Evolutionary conservation across 2,329 filamentous ascomycete species (phyloP).

Genomic region (Fusarium ramigenum): DNA sequence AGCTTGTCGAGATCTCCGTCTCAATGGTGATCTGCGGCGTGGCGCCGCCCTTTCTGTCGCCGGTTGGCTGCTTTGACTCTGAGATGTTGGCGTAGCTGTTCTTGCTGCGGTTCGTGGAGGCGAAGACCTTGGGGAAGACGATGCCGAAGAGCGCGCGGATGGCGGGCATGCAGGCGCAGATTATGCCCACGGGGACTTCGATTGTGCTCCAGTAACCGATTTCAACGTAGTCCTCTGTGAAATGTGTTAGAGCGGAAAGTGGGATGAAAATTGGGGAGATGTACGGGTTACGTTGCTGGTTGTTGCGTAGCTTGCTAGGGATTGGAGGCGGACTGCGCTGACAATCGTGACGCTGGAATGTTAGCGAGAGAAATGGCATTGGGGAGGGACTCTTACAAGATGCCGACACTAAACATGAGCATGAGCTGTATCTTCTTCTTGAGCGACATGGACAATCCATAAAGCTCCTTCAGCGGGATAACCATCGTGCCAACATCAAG

Average conservation of each 20-base stretch:
- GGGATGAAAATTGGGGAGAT: rapidly evolving
- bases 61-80: neutral
- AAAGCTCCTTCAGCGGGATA: slow-evolving; percentile 9
- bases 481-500: slow-evolving; percentile 51
- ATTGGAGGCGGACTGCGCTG: slow-evolving; percentile 11
- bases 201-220: slow-evolving; percentile 44
- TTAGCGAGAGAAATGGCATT: neutral
- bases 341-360: slow-evolving; percentile 3
- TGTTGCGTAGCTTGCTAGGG: slow-evolving; percentile 16
- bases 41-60: neutral
- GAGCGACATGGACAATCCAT: neutral
- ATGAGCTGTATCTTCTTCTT: slow-evolving; percentile 25
- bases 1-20: neutral
- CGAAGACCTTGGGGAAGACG: slow-evolving; percentile 30
- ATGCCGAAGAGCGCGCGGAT: slow-evolving; percentile 30
- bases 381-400: neutral
- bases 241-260: neutral
- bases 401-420: slow-evolving; percentile 21
- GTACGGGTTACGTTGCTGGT: slow-evolving; percentile 18
- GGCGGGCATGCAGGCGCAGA: slow-evolving; percentile 45
- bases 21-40: neutral
- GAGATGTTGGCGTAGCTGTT: slow-evolving; percentile 28
- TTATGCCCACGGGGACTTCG: slow-evolving; percentile 44
- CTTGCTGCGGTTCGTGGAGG: slow-evolving; percentile 11
- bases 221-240: slow-evolving; percentile 38